Conservation (phyloP, 495 filamentous ascomycete species). For the Clavariopsis aquatica region DNA sequence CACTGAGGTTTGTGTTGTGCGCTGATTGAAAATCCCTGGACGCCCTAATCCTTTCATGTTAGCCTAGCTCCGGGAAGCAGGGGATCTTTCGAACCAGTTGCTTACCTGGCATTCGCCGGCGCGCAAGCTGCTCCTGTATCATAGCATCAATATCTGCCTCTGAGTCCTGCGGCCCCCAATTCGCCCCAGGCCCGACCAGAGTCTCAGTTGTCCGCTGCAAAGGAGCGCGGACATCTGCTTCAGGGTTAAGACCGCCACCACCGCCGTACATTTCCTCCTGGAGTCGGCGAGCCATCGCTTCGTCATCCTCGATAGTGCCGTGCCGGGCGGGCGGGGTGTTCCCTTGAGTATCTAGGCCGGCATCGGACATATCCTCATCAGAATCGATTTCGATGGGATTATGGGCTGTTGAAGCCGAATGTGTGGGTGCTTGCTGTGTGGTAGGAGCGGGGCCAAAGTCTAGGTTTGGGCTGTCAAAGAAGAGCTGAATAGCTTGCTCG, state of each 20-base stretch:
- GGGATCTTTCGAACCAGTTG: neutral
- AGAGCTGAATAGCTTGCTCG: constrained; percentile 84
- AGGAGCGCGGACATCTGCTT: constrained; percentile 78
- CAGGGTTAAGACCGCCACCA: constrained; percentile 41
- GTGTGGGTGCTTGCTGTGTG: constrained; percentile 28
- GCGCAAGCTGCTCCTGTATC: constrained; percentile 66
- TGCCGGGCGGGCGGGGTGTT: constrained; percentile 12
- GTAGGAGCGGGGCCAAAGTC: constrained; percentile 50
- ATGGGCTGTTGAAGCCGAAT: constrained; percentile 47
- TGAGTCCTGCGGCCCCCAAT: constrained; percentile 49
- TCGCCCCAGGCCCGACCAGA: constrained; percentile 70
- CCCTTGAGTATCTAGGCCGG: constrained; percentile 13
- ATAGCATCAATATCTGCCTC: constrained; percentile 63
- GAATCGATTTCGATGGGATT: constrained; percentile 74
- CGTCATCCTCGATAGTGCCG: constrained; percentile 70
- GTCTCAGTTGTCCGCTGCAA: constrained; percentile 91
- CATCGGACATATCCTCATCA: constrained; percentile 51
- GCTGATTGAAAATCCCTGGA: constrained; percentile 84
- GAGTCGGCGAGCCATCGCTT: constrained; percentile 83
- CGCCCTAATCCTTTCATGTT: constrained; percentile 42
- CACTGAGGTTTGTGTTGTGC: constrained; percentile 60
- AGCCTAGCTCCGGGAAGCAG: neutral
- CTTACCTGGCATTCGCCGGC: constrained; percentile 46
- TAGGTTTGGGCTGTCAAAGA: constrained; percentile 76
- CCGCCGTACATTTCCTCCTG: constrained; percentile 86